These are phyloP conservation scores for Lumnitzera racemosa DNA, from an alignment of 345 rosid genomes.

Conservation along the genomic window DNA sequence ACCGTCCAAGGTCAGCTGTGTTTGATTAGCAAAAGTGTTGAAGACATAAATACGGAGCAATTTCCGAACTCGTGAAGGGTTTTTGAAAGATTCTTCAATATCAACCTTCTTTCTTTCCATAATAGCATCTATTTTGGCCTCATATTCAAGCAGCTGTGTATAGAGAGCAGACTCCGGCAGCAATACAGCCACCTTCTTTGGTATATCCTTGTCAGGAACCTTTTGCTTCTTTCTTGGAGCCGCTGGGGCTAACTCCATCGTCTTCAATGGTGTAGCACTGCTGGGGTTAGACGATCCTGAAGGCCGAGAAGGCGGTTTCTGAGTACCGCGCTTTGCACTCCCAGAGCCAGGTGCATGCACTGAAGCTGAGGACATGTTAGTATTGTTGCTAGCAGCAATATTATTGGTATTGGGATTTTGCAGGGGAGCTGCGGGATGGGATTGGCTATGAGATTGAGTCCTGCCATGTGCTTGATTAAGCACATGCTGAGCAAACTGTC, in stretches of 20 bases:
- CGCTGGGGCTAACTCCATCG: conserved; percentile 16
- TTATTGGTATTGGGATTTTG: conserved; percentile 10
- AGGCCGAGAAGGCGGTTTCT: conserved; percentile 15
- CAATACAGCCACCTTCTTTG: conserved; percentile 10
- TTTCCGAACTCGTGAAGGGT: conserved; percentile 15
- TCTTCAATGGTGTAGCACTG: conserved; percentile 4
- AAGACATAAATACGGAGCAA: conserved; percentile 17
- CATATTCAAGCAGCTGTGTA: conserved; percentile 16
- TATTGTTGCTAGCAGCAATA: conserved; percentile 8
- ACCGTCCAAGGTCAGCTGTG: neutral
- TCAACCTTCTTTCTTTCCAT: conserved; percentile 21
- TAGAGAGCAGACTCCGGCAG: conserved; percentile 19
- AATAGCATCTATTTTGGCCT: conserved; percentile 13
- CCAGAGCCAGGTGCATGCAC: conserved; percentile 10
- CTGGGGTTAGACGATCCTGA: conserved; percentile 4
- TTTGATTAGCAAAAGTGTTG: conserved; percentile 19
- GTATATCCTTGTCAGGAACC: conserved; percentile 14
- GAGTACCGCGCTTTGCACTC: conserved; percentile 13
- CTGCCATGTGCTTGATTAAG: neutral
- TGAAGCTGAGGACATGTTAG: conserved; percentile 5
- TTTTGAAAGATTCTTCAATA: conserved; percentile 13
- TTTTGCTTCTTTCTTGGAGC: conserved; percentile 16
- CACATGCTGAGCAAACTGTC: conserved; percentile 9
- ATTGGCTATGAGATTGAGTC: conserved; percentile 6
- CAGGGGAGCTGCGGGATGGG: conserved; percentile 14